These are phyloP conservation scores for Lipomyces mesembrius DNA, from an alignment of 805 yeast genomes.

Conservation along the genomic window DNA sequence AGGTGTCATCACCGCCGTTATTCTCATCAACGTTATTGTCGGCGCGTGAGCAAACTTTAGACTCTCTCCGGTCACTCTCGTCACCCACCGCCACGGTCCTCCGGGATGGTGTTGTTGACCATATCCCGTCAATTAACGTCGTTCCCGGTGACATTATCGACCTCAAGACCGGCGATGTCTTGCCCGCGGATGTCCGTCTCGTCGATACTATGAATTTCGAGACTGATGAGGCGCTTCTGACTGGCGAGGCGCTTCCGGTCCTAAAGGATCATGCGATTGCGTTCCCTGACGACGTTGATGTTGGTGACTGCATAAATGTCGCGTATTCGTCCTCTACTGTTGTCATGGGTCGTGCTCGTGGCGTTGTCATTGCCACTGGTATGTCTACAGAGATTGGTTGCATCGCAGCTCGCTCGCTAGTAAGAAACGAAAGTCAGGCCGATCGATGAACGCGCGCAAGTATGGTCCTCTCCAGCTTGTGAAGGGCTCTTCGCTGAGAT, in stretches of 20 bases:
- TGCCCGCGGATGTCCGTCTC: conserved; percentile 74
- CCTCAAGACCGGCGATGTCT: conserved; percentile 71
- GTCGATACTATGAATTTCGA: conserved; percentile 65
- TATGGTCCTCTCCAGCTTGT: conserved; percentile 33
- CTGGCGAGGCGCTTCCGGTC: conserved; percentile 72
- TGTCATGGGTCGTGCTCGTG: conserved; percentile 74
- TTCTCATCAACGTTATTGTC: conserved; percentile 63
- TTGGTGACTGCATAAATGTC: conserved; percentile 76
- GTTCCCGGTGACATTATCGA: conserved; percentile 76
- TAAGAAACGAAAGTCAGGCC: conserved; percentile 26
- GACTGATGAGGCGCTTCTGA: conserved; percentile 68
- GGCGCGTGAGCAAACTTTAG: conserved; percentile 76
- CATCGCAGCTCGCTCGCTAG: conserved; percentile 56
- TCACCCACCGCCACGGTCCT: conserved; percentile 73
- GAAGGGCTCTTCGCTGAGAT: conserved; percentile 55
- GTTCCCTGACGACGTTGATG: conserved; percentile 54
- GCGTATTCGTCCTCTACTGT: conserved; percentile 71
- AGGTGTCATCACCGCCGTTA: conserved; percentile 75
- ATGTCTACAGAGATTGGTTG: conserved; percentile 73
- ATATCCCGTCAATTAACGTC: conserved; percentile 64
- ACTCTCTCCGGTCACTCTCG: conserved; percentile 65
- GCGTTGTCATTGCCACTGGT: conserved; percentile 71
- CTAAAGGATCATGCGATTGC: conserved; percentile 54
- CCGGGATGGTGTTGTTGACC: conserved; percentile 61
- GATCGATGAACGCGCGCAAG: conserved; percentile 31